Base-by-base conservation (phyloP, 805 yeast genomes). In the Candida chilensis region DNA sequence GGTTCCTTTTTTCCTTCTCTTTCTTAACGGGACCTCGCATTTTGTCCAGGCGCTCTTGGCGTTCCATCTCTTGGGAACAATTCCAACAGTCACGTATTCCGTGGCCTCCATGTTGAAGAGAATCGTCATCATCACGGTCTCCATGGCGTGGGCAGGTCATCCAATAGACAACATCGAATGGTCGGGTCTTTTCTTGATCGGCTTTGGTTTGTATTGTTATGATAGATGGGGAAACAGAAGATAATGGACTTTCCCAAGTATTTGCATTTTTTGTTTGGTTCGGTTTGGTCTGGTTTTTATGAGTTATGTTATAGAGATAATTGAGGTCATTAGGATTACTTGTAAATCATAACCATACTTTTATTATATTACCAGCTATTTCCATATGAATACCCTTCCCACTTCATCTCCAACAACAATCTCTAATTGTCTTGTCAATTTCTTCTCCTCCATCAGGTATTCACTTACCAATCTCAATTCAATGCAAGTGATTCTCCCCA, bases 91-190 rank as follows among this genome's bases (percentile, higher is more conserved):
- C 9, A 74, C 92, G 3, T 87, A 85, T 54, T 81, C 94, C 2
- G 78, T 87, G 34, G 95, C 95, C 3, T 76, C 84, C 26, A 70
- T 87, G 71, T 71, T 87, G 73, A 87, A 87, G 56, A 74, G 95
- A 44, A 81, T 87, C n/a, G 81, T 84, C 1, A 73, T 87, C 18
- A 86, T 87, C 26, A 67, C 80, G 2, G 78, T 79, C 1, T 5
- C 6, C 11, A 27, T 56, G 59, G 35, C 80, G 24, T 71, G 68
- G 63, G 68, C 65, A 21, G 78, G 78, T 16, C 67, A 64, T 15
- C 41, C 45, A 12, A 52, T 76, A n/a, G 56, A 72, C 2, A 30
- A 54, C 1, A 45, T 53, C 14, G 84, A 78, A 44, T 29, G 53
- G 3, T 19, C 60, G 10, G 86, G 86, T 0, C 42, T 79, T 11